Conservation (phyloP, 768 basidiomycete species). For the Macrocybe gigantea region DNA sequence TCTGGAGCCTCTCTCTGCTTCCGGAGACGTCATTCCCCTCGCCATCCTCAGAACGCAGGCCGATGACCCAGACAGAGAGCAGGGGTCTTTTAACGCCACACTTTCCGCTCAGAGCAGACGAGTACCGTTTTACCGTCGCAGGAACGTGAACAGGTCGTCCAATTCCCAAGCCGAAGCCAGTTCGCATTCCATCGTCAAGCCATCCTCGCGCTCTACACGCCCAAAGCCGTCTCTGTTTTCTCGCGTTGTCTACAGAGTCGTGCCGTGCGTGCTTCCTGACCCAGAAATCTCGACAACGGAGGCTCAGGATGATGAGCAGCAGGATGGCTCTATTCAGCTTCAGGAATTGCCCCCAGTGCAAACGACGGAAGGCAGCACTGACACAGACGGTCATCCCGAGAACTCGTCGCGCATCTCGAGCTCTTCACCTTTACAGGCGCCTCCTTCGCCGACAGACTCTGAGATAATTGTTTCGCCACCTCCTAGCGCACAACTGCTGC, state of each 20-base stretch:
- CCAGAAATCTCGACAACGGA: constrained; percentile 3
- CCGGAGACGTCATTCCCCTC: constrained; percentile 10
- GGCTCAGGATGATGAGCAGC: constrained; percentile 14
- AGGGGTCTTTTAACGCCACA: constrained; percentile 33
- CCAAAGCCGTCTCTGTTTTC: constrained; percentile 22
- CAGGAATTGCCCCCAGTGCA: background rate
- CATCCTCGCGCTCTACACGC: constrained; percentile 8
- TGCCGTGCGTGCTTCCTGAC: constrained; percentile 28
- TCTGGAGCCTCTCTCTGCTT: constrained; percentile 7
- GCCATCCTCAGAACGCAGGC: constrained; percentile 11
- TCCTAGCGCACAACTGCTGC: constrained; percentile 26
- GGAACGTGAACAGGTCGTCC: constrained; percentile 26
- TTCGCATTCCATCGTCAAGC: constrained; percentile 27
- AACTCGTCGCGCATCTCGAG: too few relatives aligned
- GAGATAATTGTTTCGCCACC: constrained; percentile 32
- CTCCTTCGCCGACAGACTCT: constrained; percentile 20
- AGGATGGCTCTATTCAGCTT: constrained; percentile 1
- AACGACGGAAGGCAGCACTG: background rate
- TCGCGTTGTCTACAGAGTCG: constrained; percentile 27
- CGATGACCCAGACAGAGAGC: constrained; percentile 30
- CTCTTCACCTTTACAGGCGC: constrained; percentile 11
- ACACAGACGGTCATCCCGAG: background rate
- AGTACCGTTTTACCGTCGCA: constrained; percentile 40
- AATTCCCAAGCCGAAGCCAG: constrained; percentile 27
- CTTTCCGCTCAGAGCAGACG: constrained; percentile 30